phyloP scores from a whole-genome alignment of 495 filamentous ascomycete species.

The Coniosporium apollinis region DNA sequence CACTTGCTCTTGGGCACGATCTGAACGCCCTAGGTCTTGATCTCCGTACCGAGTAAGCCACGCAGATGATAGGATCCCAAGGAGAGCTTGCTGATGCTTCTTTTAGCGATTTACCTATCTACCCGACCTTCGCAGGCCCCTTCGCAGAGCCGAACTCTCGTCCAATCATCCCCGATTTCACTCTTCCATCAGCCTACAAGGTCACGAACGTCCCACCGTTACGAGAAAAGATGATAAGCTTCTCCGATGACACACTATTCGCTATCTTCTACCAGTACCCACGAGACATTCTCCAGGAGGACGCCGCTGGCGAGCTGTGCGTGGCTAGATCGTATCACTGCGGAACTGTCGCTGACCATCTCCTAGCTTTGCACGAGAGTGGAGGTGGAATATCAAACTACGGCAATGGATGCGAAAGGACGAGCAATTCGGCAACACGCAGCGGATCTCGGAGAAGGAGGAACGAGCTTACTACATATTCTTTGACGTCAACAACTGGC shows the following conservation, averaged over 20 bases:
- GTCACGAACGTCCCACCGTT: slow-evolving; percentile 75
- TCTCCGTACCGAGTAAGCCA: slow-evolving; percentile 55
- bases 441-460: slow-evolving; percentile 43
- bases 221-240: slow-evolving; percentile 35
- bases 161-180: slow-evolving; percentile 61
- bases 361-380: slow-evolving; percentile 36
- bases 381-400: slow-evolving; percentile 82
- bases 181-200: slow-evolving; percentile 66
- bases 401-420: slow-evolving; percentile 77
- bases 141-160: slow-evolving; percentile 40
- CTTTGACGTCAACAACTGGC: slow-evolving; percentile 74
- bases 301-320: slow-evolving; percentile 65
- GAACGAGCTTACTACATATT: slow-evolving; percentile 82
- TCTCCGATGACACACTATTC: slow-evolving; percentile 57
- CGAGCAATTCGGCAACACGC: slow-evolving; percentile 13
- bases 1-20: slow-evolving; percentile 66
- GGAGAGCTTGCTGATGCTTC: slow-evolving; percentile 26
- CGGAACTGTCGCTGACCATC: slow-evolving; percentile 8
- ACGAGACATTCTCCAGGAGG: slow-evolving; percentile 65
- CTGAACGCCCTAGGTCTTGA: slow-evolving; percentile 62
- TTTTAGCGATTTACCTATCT: slow-evolving; percentile 36
- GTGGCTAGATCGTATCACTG: neutral
- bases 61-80: slow-evolving; percentile 1
- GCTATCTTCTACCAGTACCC: slow-evolving; percentile 91
- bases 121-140: slow-evolving; percentile 49